Base-by-base conservation (phyloP, 2,329 filamentous ascomycete species). In the Alternaria rosae region DNA sequence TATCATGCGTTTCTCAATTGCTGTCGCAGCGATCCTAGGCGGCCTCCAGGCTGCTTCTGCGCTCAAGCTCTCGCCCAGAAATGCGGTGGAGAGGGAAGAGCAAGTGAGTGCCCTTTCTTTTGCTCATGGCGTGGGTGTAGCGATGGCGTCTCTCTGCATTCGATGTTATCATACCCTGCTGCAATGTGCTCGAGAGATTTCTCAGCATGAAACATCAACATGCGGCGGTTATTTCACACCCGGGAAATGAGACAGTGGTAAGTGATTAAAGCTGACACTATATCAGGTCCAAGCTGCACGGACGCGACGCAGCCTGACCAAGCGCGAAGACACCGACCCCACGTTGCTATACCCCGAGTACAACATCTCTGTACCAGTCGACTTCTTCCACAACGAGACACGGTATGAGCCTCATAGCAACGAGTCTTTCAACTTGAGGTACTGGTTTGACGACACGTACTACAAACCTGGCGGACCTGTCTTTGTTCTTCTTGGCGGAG, bases 301-400 rank as follows among this genome's bases (percentile, higher is more conserved):
- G 51, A 62, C 66, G 25, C 66, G 61, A 44, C 70, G 65, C 35
- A 63, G 61, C n/a, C 59, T 75, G 7, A 47, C 55, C 32, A 78
- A 77, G 61, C 76, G 77, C 28, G 61, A 64, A 9, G 74, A 74
- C 12, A 59, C 72, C 12, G 75, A 83, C 59, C 78, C 75, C 2
- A 65, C 68, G 4, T 45, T 72, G 17, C 70, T 82, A 10, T 87
- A 85, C 68, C 81, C 84, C 4, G 81, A 77, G 26, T 74, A 85
- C 72, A 86, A 85, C 65, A 74, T 88, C 59, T 83, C 84, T 0
- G 83, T 86, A 1, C 87, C 86, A 0, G 83, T 96, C 32, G 92
- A 97, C 77, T 92, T 95, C 75, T 96, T 95, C 80, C 91, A 91
- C 79, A 92, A 94, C 72, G 90, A 93, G 57, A 86, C 88, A 3